Evolutionary conservation across 2,329 filamentous ascomycete genomes (phyloP), one percentile per base, ranked within the genome.

Genomic region (Aureobasidium sp.): DNA sequence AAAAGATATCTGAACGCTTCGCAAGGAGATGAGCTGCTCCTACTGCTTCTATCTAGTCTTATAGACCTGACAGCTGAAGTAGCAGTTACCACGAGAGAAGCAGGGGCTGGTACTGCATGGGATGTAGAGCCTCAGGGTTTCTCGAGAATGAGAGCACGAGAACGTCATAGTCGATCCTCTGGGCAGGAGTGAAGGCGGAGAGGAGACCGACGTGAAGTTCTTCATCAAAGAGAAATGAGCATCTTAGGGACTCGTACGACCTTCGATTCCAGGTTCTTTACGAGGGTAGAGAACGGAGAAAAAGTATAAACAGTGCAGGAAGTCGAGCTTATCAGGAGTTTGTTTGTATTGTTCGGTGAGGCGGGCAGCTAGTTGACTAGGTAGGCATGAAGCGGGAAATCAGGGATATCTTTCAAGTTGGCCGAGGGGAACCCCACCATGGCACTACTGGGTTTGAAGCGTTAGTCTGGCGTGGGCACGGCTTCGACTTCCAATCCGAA

Each of bases 371-470:
- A 11, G 11, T 14, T 14, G 34, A 21, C 21, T 14, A 8, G 30
- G 7, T 4, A 5, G 11, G 36, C 42, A 21, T 21, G 37, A 27
- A 30, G 3, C n/a, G 50, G 27, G 25, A 42, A 25, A 54, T 37
- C 51, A 54, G 37, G 51, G 37, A 54, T 21, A 45, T 50, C 57
- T 59, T 49, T 42, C 57, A 27, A 49, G 57, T 59, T 59, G 57
- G 36, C 57, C 57, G 57, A 59, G 45, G 44, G 44, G 21, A 59
- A 39, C 57, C 57, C 57, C 57, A 49, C 55, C 8, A 57, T 30
- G 30, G 27, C 27, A 45, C 29, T 48, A 45, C 39, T 36, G 36
- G 50, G 7, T 54, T 54, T 41, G 50, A 29, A 32, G 50, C 50
- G 50, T 54, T 54, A 37, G 32, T 16, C 37, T 54, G 36, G 25